Base-by-base conservation (phyloP, 192 early-diverging fungal species). In the Geranomyces variabilis region DNA sequence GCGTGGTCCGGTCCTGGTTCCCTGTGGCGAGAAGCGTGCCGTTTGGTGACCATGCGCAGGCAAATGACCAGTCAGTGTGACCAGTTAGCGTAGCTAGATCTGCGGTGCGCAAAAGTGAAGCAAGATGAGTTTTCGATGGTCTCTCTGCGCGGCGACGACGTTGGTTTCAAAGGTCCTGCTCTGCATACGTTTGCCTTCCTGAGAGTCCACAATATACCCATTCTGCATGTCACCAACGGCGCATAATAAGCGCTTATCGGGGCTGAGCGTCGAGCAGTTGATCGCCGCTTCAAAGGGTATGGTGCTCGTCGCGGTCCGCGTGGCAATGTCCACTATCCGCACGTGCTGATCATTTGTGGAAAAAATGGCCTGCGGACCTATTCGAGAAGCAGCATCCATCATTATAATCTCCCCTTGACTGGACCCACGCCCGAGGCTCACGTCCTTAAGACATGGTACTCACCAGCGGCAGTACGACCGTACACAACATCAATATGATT, bases 1-100 rank as follows among this genome's bases (percentile, higher is more conserved):
- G 77, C 19, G 76, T 84, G 24, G 77, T 78, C 48, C 81, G 53
- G 69, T 79, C 74, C 77, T 91, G 90, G 62, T 88, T 90, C 12
- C 90, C 90, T 7, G 90, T 91, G 0, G 84, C 87, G 41, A 91
- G 59, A 0, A 75, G 70, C 1, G 75, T 69, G n/a, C 81, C 85
- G 67, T 77, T 77, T 0, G 89, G 87, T 44, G 79, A 82, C 85
- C 85, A 91, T 14, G 79, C 80, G 70, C 90, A 91, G 10, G 90
- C 79, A 76, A 91, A 91, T 1, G 88, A 89, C 66, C 80, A 90
- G 60, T 90, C 90, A 51, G 82, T 72, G 65, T 91, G 90, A 0
- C 90, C 90, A 1, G 73, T 75, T 13, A 91, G 65, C 61, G 64
- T 47, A 26, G 61, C 49, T 14, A 48, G 56, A 29, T 66, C 58